Percentiles rank a stretch among this genome's conserved stretches.
Evolutionary conservation across 2,329 filamentous ascomycete species (phyloP).

Genomic region (Penicillium olsonii): DNA sequence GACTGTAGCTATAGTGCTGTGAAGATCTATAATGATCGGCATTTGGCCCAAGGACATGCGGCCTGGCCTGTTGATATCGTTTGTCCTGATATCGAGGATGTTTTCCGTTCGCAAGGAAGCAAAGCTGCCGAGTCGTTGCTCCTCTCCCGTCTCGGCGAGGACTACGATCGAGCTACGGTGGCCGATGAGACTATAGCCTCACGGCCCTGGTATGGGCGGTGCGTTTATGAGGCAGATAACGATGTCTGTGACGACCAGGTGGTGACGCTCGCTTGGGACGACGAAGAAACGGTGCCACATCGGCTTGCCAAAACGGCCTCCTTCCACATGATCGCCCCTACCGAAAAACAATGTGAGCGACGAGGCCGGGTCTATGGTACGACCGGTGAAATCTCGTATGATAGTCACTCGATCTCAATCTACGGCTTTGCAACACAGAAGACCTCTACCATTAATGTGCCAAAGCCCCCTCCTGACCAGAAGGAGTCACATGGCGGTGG

Average conservation of each 20-base stretch:
- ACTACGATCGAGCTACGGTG: slow-evolving; percentile 56
- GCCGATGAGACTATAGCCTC: slow-evolving; percentile 55
- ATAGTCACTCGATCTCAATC: slow-evolving; percentile 74
- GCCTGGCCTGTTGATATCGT: slow-evolving; percentile 87
- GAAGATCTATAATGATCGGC: slow-evolving; percentile 73
- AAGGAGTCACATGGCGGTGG: slow-evolving; percentile 69
- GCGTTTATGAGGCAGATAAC: slow-evolving; percentile 91
- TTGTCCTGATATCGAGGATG: slow-evolving; percentile 88
- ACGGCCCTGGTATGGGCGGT: slow-evolving; percentile 80
- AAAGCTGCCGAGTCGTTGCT: slow-evolving; percentile 55
- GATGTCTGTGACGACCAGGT: slow-evolving; percentile 91
- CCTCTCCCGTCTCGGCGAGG: slow-evolving; percentile 51
- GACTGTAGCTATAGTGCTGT: slow-evolving; percentile 84
- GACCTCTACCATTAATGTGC: slow-evolving; percentile 58
- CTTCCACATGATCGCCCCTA: slow-evolving; percentile 93
- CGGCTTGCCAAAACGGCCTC: slow-evolving; percentile 78
- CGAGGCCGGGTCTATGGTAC: slow-evolving; percentile 85
- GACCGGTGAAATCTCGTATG: slow-evolving; percentile 81
- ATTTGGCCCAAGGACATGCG: slow-evolving; percentile 66
- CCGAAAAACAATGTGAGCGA: slow-evolving; percentile 81
- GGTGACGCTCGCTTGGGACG: slow-evolving; percentile 85
- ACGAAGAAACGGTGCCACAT: slow-evolving; percentile 52
- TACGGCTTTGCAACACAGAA: slow-evolving; percentile 67
- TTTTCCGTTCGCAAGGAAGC: slow-evolving; percentile 49
- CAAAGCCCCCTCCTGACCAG: slow-evolving; percentile 59